A percentile compares a stretch with the other conserved stretches of the same genome.
phyloP scores from a whole-genome alignment of 2,329 filamentous ascomycete species.

The Neonectria faginata region DNA sequence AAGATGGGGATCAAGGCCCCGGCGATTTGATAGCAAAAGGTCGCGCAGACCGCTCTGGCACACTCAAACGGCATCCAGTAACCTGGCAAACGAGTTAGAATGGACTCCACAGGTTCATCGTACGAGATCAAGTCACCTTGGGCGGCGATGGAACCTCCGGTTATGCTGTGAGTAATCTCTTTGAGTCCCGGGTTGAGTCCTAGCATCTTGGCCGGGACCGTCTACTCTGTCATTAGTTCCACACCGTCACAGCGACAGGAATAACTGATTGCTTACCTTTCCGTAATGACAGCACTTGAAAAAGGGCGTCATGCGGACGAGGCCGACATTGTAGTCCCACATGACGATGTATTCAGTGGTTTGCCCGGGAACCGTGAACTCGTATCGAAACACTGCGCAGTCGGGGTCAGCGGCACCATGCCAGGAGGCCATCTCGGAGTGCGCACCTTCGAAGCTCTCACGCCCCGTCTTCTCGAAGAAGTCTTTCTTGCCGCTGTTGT shows the following conservation, averaged over 20 bases:
- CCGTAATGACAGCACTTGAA: conserved; percentile 91
- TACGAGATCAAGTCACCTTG: conserved; percentile 72
- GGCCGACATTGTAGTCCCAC: conserved; percentile 97
- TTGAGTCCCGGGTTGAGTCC: conserved; percentile 82
- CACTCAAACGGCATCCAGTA: conserved; percentile 97
- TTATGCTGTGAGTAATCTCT: conserved; percentile 94
- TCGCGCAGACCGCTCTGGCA: conserved; percentile 86
- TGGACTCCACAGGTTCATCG: not conserved
- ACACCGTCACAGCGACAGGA: not conserved
- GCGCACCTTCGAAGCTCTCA: conserved; percentile 86
- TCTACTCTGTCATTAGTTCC: conserved; percentile 66
- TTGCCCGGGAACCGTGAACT: conserved; percentile 77
- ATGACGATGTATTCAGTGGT: conserved; percentile 80
- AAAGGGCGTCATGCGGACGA: conserved; percentile 93
- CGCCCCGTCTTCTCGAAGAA: conserved; percentile 88
- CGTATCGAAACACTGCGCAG: conserved; percentile 64
- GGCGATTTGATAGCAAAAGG: conserved; percentile 88
- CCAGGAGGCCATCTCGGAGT: not conserved
- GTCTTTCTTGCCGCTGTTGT: conserved; percentile 93
- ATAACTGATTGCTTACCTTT: conserved; percentile 70
- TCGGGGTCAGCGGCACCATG: conserved; percentile 7
- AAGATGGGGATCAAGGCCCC: conserved; percentile 91
- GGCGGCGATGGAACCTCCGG: conserved; percentile 87
- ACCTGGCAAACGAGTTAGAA: conserved; percentile 64
- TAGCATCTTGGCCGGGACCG: conserved; percentile 86